Percentiles rank a stretch among this genome's conserved stretches.
phyloP scores from a whole-genome alignment of 2,329 filamentous ascomycete genomes.

The Ramularia collo-cygni region DNA sequence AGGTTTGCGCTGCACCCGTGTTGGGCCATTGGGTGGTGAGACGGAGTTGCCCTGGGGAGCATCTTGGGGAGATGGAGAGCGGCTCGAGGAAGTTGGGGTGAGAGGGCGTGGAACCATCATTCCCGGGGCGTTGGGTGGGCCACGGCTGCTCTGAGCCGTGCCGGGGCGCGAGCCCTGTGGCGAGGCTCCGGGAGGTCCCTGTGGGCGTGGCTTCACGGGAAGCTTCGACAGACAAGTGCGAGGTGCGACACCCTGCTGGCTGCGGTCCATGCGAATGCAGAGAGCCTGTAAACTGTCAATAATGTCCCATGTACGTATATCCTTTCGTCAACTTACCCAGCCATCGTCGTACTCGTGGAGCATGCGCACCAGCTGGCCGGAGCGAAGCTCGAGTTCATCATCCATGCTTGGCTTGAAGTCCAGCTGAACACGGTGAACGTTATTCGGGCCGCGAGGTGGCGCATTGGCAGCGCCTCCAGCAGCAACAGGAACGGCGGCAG shows the following conservation, averaged over 20 bases:
- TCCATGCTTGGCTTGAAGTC: constrained; percentile 90
- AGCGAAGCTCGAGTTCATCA: constrained; percentile 76
- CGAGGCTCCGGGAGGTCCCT: constrained; percentile 43
- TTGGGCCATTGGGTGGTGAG: constrained; percentile 25
- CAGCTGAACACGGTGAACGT: constrained; percentile 87
- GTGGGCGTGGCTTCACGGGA: constrained; percentile 75
- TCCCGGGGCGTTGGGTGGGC: constrained; percentile 31
- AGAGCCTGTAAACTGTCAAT: constrained; percentile 57
- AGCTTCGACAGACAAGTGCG: constrained; percentile 88
- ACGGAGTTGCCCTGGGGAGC: constrained; percentile 10
- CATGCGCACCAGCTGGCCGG: constrained; percentile 78
- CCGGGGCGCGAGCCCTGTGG: constrained; percentile 16
- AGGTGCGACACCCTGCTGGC: constrained; percentile 85
- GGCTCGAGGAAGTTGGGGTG: constrained; percentile 14
- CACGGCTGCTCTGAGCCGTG: constrained; percentile 26
- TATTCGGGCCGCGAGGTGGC: constrained; percentile 42
- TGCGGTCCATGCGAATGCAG: constrained; percentile 82
- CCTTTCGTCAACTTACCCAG: constrained; percentile 61
- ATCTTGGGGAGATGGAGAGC: constrained; percentile 11
- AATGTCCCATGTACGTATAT: background rate
- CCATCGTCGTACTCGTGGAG: constrained; percentile 97
- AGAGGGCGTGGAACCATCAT: constrained; percentile 17
- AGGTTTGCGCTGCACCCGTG: constrained; percentile 34
- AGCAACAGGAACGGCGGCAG: constrained; percentile 35
- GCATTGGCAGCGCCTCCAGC: constrained; percentile 35